A percentile compares a stretch with the other conserved stretches of the same genome.
phyloP scores from a whole-genome alignment of 108 stramenopile genomes.

The Nitzschia palea region DNA sequence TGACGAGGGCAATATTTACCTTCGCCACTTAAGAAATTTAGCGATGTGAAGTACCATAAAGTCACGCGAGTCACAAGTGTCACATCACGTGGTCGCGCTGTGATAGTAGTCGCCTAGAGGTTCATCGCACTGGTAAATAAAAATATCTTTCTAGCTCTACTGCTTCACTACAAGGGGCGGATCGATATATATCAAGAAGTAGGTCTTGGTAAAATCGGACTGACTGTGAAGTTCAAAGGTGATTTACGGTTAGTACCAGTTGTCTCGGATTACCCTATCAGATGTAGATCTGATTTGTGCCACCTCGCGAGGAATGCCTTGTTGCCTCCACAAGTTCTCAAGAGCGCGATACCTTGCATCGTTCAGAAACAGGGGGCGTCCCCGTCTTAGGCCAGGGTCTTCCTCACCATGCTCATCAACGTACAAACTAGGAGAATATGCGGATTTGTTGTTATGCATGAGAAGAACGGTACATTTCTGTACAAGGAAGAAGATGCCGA shows the following conservation, averaged over 20 bases:
- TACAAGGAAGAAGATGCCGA: conserved; percentile 90
- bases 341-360: conserved; percentile 76
- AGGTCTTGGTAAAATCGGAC: no score
- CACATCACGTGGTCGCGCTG: no score
- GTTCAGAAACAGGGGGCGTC: conserved; percentile 87
- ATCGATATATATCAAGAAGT: no score
- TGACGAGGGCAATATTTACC: no score
- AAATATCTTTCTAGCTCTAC: no score
- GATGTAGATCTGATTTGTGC: conserved; percentile 89
- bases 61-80: no score
- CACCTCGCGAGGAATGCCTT: conserved; percentile 88
- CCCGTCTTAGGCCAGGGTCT: conserved; percentile 82
- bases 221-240: no score
- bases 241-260: conserved; percentile 76
- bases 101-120: no score
- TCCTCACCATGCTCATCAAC: conserved; percentile 95
- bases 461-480: conserved; percentile 92
- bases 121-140: no score
- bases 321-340: conserved; percentile 77
- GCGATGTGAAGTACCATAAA: no score
- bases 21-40: no score
- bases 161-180: no score
- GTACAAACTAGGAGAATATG: conserved; percentile 88
- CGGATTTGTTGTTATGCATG: conserved; percentile 92
- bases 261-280: conserved; percentile 88